phyloP scores from a whole-genome alignment of 1,284 basidiomycete genomes.

The Sanghuangporus weigelae region DNA sequence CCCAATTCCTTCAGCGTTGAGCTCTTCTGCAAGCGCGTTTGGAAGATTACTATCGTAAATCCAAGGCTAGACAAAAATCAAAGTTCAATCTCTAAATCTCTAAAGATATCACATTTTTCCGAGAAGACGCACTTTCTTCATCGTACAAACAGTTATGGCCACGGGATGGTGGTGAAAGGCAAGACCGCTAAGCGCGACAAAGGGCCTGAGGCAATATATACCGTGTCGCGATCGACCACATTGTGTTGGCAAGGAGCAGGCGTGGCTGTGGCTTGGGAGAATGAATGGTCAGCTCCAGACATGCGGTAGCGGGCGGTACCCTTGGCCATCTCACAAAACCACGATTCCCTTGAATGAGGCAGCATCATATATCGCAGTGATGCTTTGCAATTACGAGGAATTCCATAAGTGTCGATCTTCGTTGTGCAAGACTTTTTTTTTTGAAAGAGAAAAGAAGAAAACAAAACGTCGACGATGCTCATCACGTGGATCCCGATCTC shows the following conservation, averaged over 20 bases:
- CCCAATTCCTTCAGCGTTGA: not conserved
- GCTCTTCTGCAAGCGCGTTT: not conserved
- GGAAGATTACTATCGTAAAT: conserved; percentile 5
- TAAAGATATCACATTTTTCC: not conserved
- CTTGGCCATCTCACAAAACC: too few relatives aligned
- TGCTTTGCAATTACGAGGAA: too few relatives aligned
- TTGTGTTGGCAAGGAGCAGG: not conserved
- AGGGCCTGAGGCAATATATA: not conserved
- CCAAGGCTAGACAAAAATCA: not conserved
- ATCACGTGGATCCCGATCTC: too few relatives aligned
- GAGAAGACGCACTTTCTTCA: conserved; percentile 3
- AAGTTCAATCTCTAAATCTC: not conserved
- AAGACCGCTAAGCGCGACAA: not conserved
- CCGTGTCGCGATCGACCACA: not conserved
- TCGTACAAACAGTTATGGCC: not conserved
- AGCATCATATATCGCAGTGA: not conserved
- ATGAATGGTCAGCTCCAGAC: too few relatives aligned
- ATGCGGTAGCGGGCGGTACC: too few relatives aligned
- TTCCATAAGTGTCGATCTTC: too few relatives aligned
- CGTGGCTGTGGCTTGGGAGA: not conserved
- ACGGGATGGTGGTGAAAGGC: not conserved
- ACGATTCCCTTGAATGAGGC: not conserved
- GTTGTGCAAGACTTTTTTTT: too few relatives aligned
- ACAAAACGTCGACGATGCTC: too few relatives aligned
- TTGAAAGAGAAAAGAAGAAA: too few relatives aligned